Evolutionary conservation across 192 early-diverging fungal genomes (phyloP).

Genomic region (Podila minutissima): DNA sequence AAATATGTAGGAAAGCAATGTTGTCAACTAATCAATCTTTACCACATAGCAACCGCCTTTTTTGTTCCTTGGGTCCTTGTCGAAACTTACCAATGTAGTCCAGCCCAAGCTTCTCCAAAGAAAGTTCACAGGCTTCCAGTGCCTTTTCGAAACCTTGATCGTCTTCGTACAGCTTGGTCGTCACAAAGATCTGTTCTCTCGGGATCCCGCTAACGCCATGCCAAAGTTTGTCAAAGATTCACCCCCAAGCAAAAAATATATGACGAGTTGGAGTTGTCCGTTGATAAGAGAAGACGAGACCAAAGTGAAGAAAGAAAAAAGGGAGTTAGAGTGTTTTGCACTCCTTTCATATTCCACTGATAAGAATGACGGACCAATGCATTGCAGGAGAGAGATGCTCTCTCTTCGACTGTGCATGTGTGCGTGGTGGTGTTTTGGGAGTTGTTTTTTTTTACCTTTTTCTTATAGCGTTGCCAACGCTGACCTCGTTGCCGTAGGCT

Average conservation of each 20-base stretch:
- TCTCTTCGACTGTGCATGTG: background rate
- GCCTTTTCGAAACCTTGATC: constrained; percentile 63
- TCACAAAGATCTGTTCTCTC: constrained; percentile 67
- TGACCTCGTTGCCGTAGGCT: constrained; percentile 54
- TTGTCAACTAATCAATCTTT: background rate
- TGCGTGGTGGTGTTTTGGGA: background rate
- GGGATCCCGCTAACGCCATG: constrained; percentile 46
- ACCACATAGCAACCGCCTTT: background rate
- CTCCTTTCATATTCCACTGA: background rate
- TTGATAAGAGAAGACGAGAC: background rate
- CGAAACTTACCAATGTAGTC: constrained; percentile 60
- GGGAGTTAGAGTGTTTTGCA: no score
- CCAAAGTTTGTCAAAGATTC: background rate
- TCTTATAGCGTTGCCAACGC: constrained; percentile 54
- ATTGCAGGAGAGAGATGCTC: no score
- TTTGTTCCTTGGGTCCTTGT: background rate
- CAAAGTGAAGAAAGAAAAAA: background rate
- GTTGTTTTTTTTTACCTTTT: constrained; percentile 46
- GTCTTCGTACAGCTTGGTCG: constrained; percentile 67
- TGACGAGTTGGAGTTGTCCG: no score
- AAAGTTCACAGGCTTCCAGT: constrained; percentile 61
- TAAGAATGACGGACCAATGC: background rate
- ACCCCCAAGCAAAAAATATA: no score
- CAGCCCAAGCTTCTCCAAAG: constrained; percentile 60
- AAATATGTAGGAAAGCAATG: background rate